A percentile compares a stretch with the other conserved stretches of the same genome.
Evolutionary conservation across 306 rosid genomes (phyloP).

Genomic region (Dryas alaskensis): DNA sequence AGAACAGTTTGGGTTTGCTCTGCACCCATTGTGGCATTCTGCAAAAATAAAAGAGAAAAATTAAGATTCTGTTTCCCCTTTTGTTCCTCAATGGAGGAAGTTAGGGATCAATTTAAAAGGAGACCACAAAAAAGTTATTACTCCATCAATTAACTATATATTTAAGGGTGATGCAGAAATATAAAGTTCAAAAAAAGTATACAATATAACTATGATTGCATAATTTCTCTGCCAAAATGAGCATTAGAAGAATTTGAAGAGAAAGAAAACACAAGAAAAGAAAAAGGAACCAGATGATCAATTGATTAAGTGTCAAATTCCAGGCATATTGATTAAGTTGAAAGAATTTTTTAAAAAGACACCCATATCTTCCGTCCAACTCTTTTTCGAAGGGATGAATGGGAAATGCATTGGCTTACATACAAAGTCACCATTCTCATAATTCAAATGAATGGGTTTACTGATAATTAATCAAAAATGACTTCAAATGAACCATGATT

Average conservation of each 20-base stretch:
- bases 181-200: neutral
- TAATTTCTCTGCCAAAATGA: neutral
- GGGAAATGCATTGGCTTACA: neutral
- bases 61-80: neutral
- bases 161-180: neutral
- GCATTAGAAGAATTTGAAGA: neutral
- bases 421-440: neutral
- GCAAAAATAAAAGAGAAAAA: constrained; percentile 22
- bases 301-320: neutral
- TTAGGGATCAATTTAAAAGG: neutral
- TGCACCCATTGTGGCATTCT: constrained; percentile 80
- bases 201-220: neutral
- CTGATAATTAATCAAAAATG: neutral
- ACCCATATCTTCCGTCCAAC: neutral
- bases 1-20: constrained; percentile 92
- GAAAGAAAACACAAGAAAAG: neutral
- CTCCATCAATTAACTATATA: neutral
- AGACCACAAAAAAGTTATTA: neutral
- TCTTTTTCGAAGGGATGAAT: neutral
- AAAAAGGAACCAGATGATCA: neutral
- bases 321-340: neutral
- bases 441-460: neutral
- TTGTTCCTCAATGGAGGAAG: neutral
- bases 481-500: neutral
- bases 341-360: neutral